phyloP scores from a whole-genome alignment of 1,139 yeast genomes.

The Debaryomyces fabryi region DNA sequence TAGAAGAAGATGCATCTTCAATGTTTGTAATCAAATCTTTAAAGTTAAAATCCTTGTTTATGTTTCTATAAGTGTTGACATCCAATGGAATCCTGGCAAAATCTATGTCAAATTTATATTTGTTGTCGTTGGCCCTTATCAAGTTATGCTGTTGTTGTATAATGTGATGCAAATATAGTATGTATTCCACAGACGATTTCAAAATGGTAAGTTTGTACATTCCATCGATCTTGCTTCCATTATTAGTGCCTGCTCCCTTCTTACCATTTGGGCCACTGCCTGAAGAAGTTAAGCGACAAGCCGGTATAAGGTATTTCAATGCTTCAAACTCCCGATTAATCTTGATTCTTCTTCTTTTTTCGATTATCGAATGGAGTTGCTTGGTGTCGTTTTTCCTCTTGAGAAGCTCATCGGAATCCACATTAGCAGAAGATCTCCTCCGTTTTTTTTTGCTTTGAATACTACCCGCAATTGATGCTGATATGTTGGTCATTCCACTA shows the following conservation, averaged over 20 bases:
- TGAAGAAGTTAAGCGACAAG: conserved; percentile 55
- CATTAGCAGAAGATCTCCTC: conserved; percentile 48
- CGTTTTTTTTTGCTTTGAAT: conserved; percentile 39
- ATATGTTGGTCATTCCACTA: conserved; percentile 2
- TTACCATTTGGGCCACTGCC: conserved; percentile 9
- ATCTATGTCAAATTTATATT: conserved; percentile 40
- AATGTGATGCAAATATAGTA: conserved; percentile 65
- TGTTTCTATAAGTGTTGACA: conserved; percentile 60
- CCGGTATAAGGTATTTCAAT: conserved; percentile 74
- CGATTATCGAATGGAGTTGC: conserved; percentile 76
- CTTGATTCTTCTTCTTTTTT: conserved; percentile 74
- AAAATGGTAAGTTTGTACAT: conserved; percentile 81
- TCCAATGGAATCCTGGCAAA: conserved; percentile 58
- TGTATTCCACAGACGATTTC: conserved; percentile 80
- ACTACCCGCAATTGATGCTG: conserved; percentile 5
- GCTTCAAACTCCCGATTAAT: conserved; percentile 86
- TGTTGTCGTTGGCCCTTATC: conserved; percentile 24
- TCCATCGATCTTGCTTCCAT: conserved; percentile 54
- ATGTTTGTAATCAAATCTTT: conserved; percentile 28
- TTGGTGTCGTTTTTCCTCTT: conserved; percentile 59
- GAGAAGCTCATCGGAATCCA: conserved; percentile 56
- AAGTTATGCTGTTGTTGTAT: conserved; percentile 50
- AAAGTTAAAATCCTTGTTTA: conserved; percentile 58
- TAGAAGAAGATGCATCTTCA: neutral
- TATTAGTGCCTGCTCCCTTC: conserved; percentile 15